Conservation (phyloP, 306 rosid species). For the Acacia acuminata region DNA sequence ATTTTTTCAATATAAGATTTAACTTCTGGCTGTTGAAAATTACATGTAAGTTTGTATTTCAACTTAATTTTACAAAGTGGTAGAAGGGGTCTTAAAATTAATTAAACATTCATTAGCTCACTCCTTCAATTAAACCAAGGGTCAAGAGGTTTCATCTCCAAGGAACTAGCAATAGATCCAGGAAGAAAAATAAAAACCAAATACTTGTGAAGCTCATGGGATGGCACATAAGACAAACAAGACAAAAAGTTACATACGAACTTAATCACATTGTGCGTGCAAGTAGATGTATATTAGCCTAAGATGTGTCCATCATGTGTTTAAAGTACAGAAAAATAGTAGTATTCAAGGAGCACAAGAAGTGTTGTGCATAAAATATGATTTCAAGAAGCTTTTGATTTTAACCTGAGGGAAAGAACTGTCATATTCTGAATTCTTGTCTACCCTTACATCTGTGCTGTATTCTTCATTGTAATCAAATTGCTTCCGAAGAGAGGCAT, state of each 20-base stretch:
- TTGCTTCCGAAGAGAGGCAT: conserved; percentile 73
- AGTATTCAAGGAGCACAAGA: conserved; percentile 11
- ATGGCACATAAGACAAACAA: neutral
- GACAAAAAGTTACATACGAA: neutral
- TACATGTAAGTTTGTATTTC: neutral
- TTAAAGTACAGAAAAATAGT: conserved; percentile 4
- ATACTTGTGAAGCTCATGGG: neutral
- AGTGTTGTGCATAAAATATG: neutral
- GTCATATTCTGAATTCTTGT: conserved; percentile 62
- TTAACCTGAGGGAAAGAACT: conserved; percentile 61
- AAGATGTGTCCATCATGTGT: conserved; percentile 19
- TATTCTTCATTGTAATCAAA: conserved; percentile 71
- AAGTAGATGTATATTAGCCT: neutral
- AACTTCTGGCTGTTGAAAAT: neutral
- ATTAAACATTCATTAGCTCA: neutral
- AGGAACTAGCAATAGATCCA: neutral
- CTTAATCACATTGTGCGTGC: neutral
- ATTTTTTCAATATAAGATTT: neutral
- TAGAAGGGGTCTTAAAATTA: neutral
- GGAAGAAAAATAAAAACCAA: neutral
- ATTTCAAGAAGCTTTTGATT: conserved; percentile 7
- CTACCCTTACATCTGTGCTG: conserved; percentile 50
- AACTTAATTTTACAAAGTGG: neutral
- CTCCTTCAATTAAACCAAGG: neutral
- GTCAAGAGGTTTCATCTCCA: neutral